phyloP scores from a whole-genome alignment of 257 asterid genomes.

The Gentiana macrophylla region DNA sequence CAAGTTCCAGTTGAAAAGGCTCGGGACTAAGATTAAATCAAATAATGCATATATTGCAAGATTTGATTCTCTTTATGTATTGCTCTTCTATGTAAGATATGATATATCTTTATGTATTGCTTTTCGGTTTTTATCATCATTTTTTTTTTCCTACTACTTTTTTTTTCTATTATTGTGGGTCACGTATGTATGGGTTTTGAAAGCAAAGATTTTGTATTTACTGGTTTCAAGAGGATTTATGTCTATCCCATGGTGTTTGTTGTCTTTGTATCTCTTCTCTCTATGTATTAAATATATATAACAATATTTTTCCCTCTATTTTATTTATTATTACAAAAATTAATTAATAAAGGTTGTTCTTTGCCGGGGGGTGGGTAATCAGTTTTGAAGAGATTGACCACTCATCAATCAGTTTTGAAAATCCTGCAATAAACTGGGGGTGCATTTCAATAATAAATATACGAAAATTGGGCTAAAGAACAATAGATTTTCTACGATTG shows the following conservation, averaged over 20 bases:
- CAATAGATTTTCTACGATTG: too few species aligned
- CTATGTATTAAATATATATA: too few species aligned
- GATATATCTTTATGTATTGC: neutral
- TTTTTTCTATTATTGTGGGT: constrained; percentile 1
- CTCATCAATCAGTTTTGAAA: too few species aligned
- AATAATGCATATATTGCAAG: neutral
- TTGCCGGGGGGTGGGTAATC: too few species aligned
- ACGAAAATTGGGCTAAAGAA: too few species aligned
- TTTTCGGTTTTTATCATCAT: neutral
- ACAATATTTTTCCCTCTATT: too few species aligned
- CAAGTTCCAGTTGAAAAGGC: constrained; percentile 35
- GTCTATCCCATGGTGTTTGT: constrained; percentile 1
- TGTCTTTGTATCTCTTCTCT: too few species aligned
- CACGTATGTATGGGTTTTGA: constrained; percentile 2
- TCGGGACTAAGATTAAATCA: constrained; percentile 17
- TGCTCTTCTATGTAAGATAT: constrained; percentile 6
- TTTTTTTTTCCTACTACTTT: neutral
- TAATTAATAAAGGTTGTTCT: too few species aligned
- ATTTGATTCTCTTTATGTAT: neutral
- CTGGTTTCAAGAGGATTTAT: neutral
- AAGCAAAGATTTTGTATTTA: neutral
- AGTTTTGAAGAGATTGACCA: too few species aligned
- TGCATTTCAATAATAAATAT: too few species aligned
- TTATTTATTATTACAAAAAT: too few species aligned
- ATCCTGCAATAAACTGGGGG: too few species aligned